Evolutionary conservation across 1,284 basidiomycete genomes (phyloP), one percentile per base, ranked within the genome.

Genomic region (Microbotryomycetes sp.): DNA sequence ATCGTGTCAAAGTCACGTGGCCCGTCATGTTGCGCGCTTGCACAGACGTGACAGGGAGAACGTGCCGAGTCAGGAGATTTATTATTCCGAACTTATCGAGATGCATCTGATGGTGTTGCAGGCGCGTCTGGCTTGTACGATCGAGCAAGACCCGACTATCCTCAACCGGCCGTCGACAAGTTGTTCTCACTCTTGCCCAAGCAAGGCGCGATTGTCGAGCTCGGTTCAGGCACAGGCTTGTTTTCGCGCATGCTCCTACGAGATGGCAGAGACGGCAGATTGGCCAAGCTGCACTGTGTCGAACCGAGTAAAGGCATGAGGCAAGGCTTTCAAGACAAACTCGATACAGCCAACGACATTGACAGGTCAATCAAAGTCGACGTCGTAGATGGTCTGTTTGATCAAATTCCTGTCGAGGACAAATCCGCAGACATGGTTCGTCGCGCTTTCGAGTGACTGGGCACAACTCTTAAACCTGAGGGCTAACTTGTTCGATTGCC

Each of bases 271-370:
- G n/a, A 48, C 19, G 53, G 26, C 2, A 49, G 45, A 15, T 65
- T 79, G n/a, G 32, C 60, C 16, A 66, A 64, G 6, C 64, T 79
- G 2, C 63, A 75, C 1, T 74, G 69, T 26, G 70, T 79, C 47
- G 79, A 80, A 67, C 79, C 79, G 6, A 74, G 72, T 45, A 62
- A 69, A 31, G 79, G 79, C 0, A 80, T 80, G 79, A 60, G 79
- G 3, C 62, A 70, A 6, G 69, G 63, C 64, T 49, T 78, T 71
- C 71, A 63, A 65, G 49, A 71, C 66, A 45, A 70, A 9, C 42
- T 71, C 14, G 58, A 55, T 6, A 67, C 63, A 46, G 19, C 69
- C 23, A 22, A 52, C 28, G 50, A 60, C n/a, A 23, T 15, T 3
- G 56, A 58, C 14, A 56, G 46, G 16, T 28, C 48, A 19, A 19